These are phyloP conservation scores for Agastache rugosa DNA, from an alignment of 257 asterid species.

Conservation along the genomic window DNA sequence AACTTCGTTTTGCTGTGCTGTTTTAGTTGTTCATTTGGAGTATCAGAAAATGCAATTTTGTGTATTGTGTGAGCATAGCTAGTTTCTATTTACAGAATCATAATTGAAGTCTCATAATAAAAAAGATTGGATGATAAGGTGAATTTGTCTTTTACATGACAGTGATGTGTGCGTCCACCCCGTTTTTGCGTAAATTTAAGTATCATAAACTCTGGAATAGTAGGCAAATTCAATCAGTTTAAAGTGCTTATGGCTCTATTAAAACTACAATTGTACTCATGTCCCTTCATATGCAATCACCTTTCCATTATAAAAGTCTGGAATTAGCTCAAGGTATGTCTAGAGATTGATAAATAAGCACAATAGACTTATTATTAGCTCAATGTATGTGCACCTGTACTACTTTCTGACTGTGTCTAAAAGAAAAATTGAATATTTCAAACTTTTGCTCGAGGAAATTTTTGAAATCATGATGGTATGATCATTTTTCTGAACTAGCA, in stretches of 20 bases:
- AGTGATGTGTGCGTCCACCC: not conserved
- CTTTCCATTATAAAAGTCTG: not conserved
- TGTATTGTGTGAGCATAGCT: not conserved
- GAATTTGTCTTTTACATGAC: not conserved
- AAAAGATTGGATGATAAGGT: not conserved
- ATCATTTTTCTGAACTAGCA: slow-evolving; percentile 4
- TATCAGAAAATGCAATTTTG: not conserved
- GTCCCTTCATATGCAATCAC: not conserved
- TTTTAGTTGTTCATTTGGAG: slow-evolving; percentile 9
- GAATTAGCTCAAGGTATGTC: slow-evolving; percentile 3
- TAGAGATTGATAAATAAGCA: not conserved
- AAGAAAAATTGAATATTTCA: not conserved
- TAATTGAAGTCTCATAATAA: not conserved
- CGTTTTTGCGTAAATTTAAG: not conserved
- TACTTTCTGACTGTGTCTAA: not conserved
- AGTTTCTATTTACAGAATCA: slow-evolving; percentile 4
- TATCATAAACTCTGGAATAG: not conserved
- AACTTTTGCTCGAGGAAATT: slow-evolving; percentile 14
- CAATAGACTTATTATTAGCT: not conserved
- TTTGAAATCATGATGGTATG: not conserved
- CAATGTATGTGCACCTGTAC: not conserved
- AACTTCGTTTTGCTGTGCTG: not conserved
- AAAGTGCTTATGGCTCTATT: not conserved
- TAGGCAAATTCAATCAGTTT: not conserved
- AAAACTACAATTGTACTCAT: not conserved